Evolutionary conservation across 768 basidiomycete genomes (phyloP), one percentile per base, ranked within the genome.

Genomic region (Suillus subluteus): DNA sequence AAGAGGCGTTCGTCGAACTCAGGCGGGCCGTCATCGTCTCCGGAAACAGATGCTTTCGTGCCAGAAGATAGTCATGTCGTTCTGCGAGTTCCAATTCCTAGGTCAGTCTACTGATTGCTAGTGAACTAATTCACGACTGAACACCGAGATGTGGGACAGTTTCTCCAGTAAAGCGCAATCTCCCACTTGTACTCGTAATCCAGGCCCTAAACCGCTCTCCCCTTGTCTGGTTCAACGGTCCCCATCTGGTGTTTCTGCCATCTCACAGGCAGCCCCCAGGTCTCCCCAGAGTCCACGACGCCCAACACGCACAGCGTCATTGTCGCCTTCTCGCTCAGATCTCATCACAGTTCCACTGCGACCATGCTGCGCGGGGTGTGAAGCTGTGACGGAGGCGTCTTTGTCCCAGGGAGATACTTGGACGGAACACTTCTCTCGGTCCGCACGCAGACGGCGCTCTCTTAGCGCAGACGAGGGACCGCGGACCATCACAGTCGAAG

Each of bases 311-410:
- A 76, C 66, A 67, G 63, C 70, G 59, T 69, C 69, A 63, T 71
- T 66, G 66, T 76, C 74, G 55, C 80, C 82, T 37, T 79, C 81
- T 58, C 80, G 78, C 23, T 69, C 82, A 18, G 75, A 82, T 48
- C 67, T 76, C 32, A 68, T 81, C 38, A 92, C 89, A 0, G 76
- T 94, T 1, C 92, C 92, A 8, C 79, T 94, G 18, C 87, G 92
- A 52, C 81, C 87, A 15, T 94, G 92, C 75, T 94, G 92, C 71
- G 74, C 82, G 11, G 83, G 87, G 55, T 94, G 92, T 72, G 82
- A 85, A 48, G 74, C 76, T 43, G 82, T 82, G 66, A 89, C 86
- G 3, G 91, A 92, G 54, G 82, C 86, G 63, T 85, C 82, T 59
- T 71, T 86, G 44, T 74, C 80, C 50, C 79, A 85, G 69, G 89